A percentile compares a stretch with the other conserved stretches of the same genome.
Evolutionary conservation across 2,329 filamentous ascomycete genomes (phyloP).

Genomic region (Geoglossum cookeanum): DNA sequence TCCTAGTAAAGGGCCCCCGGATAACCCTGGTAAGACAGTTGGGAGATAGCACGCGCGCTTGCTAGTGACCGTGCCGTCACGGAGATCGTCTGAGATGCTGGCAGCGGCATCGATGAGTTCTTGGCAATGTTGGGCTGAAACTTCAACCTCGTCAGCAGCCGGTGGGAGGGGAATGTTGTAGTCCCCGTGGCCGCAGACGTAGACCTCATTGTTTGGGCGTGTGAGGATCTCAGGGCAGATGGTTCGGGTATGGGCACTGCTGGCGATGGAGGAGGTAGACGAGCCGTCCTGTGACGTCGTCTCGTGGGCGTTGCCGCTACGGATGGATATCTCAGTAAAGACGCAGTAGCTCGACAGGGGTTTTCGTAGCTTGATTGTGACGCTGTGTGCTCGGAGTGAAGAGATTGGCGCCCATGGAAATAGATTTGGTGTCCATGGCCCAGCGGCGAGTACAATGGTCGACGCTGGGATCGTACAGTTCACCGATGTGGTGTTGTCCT

Average conservation of each 20-base stretch:
- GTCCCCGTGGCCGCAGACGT: slow-evolving; percentile 87
- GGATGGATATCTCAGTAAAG: slow-evolving; percentile 72
- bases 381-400: slow-evolving; percentile 41
- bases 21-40: slow-evolving; percentile 22
- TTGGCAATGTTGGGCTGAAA: slow-evolving; percentile 60
- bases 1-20: slow-evolving; percentile 60
- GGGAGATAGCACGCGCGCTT: slow-evolving; percentile 53
- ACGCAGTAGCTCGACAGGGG: slow-evolving; percentile 30
- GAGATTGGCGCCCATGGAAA: slow-evolving; percentile 37
- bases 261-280: slow-evolving; percentile 28
- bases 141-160: slow-evolving; percentile 53
- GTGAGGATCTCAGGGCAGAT: slow-evolving; percentile 76
- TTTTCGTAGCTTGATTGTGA: slow-evolving; percentile 36
- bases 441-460: slow-evolving; percentile 39
- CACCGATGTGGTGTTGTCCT: slow-evolving; percentile 29
- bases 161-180: slow-evolving; percentile 52
- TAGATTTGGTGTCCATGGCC: slow-evolving; percentile 39
- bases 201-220: slow-evolving; percentile 71
- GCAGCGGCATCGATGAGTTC: slow-evolving; percentile 66
- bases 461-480: slow-evolving; percentile 20
- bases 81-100: slow-evolving; percentile 35
- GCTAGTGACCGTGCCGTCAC: slow-evolving; percentile 47
- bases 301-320: neutral
- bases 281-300: slow-evolving; percentile 19
- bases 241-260: slow-evolving; percentile 37